These are phyloP conservation scores for Pseudoneurospora amorphoporcata DNA, from an alignment of 495 filamentous ascomycete genomes.

Conservation along the genomic window DNA sequence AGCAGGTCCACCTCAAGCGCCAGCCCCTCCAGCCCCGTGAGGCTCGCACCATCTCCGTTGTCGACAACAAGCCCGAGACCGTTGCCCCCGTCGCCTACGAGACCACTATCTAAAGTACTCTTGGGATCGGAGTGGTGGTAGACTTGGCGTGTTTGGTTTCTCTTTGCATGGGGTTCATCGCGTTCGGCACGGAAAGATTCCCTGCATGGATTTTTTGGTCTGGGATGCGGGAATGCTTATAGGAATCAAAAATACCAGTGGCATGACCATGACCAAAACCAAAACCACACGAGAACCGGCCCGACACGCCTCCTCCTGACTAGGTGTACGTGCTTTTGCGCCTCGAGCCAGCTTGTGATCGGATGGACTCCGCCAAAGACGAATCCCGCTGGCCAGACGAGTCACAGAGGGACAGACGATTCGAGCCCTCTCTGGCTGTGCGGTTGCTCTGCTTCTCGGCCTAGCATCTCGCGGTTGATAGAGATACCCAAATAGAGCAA, in stretches of 20 bases:
- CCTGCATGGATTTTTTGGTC: constrained; percentile 26
- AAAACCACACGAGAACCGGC: constrained; percentile 4
- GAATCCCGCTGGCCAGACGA: neutral
- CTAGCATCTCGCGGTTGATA: neutral
- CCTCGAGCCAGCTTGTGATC: neutral
- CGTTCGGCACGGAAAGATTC: constrained; percentile 29
- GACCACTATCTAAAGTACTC: constrained; percentile 77
- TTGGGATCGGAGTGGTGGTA: constrained; percentile 15
- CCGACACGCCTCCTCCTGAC: neutral
- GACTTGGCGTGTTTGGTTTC: constrained; percentile 24
- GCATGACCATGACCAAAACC: constrained; percentile 19
- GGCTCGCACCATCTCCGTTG: constrained; percentile 61
- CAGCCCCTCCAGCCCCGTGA: constrained; percentile 72
- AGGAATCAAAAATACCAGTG: constrained; percentile 32
- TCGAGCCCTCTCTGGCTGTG: neutral
- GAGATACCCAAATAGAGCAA: neutral
- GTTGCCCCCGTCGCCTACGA: constrained; percentile 89
- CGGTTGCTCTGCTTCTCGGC: neutral
- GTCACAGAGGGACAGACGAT: neutral
- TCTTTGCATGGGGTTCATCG: constrained; percentile 30
- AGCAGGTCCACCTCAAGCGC: constrained; percentile 82
- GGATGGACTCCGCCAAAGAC: neutral
- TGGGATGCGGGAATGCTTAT: constrained; percentile 30
- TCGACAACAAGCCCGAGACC: constrained; percentile 78
- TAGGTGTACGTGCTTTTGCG: neutral